Conservation (phyloP, 2,329 filamentous ascomycete species). For the Fusarium guadeloupense region DNA sequence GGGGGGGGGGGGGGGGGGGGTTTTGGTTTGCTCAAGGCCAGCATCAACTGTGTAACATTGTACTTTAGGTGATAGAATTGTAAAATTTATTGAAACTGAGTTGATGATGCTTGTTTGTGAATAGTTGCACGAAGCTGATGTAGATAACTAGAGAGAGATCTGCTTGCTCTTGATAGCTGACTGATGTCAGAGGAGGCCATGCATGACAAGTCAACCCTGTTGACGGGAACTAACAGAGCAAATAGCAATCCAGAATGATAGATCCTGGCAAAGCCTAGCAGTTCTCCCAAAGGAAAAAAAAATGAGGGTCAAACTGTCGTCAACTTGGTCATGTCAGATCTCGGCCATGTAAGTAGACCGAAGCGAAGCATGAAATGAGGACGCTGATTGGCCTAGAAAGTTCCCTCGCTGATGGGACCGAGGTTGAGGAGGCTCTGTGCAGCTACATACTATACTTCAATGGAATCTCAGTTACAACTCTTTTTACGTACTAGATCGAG, state of each 20-base stretch:
- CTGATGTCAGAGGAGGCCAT: background rate
- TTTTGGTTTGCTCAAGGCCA: too few species aligned
- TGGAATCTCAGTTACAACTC: background rate
- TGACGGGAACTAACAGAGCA: slow-evolving; percentile 12
- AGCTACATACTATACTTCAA: background rate
- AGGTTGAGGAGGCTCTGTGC: slow-evolving; percentile 13
- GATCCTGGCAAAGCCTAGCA: background rate
- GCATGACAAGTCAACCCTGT: background rate
- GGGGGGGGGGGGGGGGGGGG: too few species aligned
- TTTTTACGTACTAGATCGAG: background rate
- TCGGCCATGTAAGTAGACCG: background rate
- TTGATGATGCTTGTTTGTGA: background rate
- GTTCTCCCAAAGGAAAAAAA: background rate
- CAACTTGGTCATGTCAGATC: background rate
- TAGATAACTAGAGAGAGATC: too few species aligned
- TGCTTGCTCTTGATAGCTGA: background rate
- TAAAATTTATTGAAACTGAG: slow-evolving; percentile 26
- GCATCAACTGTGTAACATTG: slow-evolving; percentile 40
- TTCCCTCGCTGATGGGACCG: slow-evolving; percentile 35
- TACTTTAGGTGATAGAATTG: slow-evolving; percentile 43
- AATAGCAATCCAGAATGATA: slow-evolving; percentile 8
- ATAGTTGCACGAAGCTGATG: background rate
- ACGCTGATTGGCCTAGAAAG: slow-evolving; percentile 46
- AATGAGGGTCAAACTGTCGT: background rate
- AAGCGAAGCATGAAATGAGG: background rate